phyloP scores from a whole-genome alignment of 768 basidiomycete species.

The Rhizopogon sp. region DNA sequence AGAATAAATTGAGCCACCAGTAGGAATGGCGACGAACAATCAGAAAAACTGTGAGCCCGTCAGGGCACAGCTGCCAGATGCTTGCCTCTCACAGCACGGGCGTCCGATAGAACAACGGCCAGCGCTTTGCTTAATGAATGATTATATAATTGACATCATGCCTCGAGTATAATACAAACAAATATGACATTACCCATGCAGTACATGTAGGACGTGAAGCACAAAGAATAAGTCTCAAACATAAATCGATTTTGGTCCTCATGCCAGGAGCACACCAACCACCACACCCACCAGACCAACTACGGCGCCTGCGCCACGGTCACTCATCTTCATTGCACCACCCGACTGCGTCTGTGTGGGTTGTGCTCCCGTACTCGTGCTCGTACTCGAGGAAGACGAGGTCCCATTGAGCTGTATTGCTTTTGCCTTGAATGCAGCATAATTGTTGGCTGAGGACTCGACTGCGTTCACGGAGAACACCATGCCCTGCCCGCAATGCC shows the following conservation, averaged over 20 bases:
- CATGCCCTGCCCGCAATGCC: slow-evolving; percentile 56
- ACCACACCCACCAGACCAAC: slow-evolving; percentile 17
- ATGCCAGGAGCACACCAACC: slow-evolving; percentile 17
- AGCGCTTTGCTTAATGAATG: not conserved
- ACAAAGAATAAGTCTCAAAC: not conserved
- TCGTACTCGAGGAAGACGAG: slow-evolving; percentile 14
- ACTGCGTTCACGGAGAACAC: slow-evolving; percentile 54
- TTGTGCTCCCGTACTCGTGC: slow-evolving; percentile 11
- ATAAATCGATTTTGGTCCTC: not conserved
- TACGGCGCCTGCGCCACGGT: slow-evolving; percentile 21
- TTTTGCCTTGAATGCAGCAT: slow-evolving; percentile 44
- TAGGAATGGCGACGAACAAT: not conserved
- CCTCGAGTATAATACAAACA: not conserved
- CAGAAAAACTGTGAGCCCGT: slow-evolving; percentile 1
- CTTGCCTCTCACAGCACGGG: not conserved
- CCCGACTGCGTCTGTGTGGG: slow-evolving; percentile 13
- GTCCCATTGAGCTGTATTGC: slow-evolving; percentile 40
- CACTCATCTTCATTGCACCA: slow-evolving; percentile 7
- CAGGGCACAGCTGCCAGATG: not conserved
- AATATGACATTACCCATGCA: too few species aligned
- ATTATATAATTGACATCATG: not conserved
- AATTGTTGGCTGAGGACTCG: slow-evolving; percentile 45
- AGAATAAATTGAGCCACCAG: not conserved
- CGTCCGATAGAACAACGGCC: not conserved
- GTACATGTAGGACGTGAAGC: not conserved